Conservation (phyloP, 306 rosid genomes). For the Dicorynia guianensis region DNA sequence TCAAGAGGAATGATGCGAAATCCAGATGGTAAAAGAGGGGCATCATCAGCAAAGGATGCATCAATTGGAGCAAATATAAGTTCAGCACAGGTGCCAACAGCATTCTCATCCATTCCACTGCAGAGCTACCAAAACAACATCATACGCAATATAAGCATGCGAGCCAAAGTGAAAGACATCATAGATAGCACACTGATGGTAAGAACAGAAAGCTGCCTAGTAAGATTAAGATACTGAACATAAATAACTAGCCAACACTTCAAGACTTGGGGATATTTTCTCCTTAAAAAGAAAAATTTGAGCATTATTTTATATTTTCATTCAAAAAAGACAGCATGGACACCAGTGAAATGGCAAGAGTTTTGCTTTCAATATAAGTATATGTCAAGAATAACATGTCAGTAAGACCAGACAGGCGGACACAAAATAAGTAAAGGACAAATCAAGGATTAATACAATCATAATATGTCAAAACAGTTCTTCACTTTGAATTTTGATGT, state of each 20-base stretch:
- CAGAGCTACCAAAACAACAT: conserved; percentile 57
- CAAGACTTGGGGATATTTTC: not conserved
- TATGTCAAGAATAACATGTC: conserved; percentile 7
- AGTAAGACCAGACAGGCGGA: not conserved
- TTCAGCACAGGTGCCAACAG: conserved; percentile 78
- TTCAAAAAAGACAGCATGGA: no score
- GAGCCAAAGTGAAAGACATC: not conserved
- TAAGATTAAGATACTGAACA: not conserved
- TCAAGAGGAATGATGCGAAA: conserved; percentile 79
- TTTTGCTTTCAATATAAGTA: conserved; percentile 15
- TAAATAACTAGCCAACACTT: not conserved
- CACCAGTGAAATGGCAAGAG: not conserved
- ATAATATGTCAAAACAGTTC: not conserved
- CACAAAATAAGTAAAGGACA: no score
- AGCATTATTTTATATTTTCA: not conserved
- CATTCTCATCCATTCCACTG: conserved; percentile 83
- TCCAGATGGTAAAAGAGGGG: conserved; percentile 78
- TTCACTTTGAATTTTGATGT: not conserved
- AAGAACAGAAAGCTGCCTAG: conserved; percentile 24
- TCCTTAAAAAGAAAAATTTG: not conserved
- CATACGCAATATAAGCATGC: conserved; percentile 9
- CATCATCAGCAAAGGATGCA: conserved; percentile 80
- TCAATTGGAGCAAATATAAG: conserved; percentile 79
- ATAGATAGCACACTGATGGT: not conserved
- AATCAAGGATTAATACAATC: not conserved